These are phyloP conservation scores for Claviceps sp. DNA, from an alignment of 2,329 filamentous ascomycete genomes.

Conservation along the genomic window DNA sequence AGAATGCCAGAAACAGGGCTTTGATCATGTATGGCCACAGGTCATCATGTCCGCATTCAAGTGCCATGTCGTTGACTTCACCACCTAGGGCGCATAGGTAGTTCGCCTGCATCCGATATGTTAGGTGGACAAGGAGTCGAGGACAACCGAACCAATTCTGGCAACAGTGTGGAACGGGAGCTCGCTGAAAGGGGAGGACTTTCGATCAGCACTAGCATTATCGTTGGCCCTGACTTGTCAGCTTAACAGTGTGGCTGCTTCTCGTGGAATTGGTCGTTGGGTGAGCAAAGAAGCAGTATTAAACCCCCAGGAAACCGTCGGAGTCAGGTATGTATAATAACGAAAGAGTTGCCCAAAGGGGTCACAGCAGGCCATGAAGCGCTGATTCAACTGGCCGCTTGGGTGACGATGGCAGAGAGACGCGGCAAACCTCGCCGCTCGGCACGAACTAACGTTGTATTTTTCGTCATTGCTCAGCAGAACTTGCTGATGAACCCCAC, in stretches of 20 bases:
- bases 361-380: not conserved
- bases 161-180: not conserved
- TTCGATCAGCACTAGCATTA: not conserved
- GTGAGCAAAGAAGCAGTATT: not conserved
- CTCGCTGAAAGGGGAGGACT: not conserved
- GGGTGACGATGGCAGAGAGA: no score
- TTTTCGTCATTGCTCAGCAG: not conserved
- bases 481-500: not conserved
- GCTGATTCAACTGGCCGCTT: no score
- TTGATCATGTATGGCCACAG: not conserved
- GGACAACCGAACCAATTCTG: not conserved
- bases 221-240: not conserved
- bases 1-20: no score
- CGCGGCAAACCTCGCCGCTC: not conserved
- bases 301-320: not conserved
- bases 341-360: constrained; percentile 2
- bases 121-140: not conserved
- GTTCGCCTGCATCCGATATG: not conserved
- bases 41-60: not conserved
- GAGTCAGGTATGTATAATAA: not conserved
- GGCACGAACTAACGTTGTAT: not conserved
- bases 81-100: not conserved
- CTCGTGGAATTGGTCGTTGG: not conserved
- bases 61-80: not conserved
- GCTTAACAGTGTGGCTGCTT: not conserved